Percentiles rank a stretch among this genome's conserved stretches.
Evolutionary conservation across 2,329 filamentous ascomycete genomes (phyloP).

Genomic region (Colletotrichum caudatum): DNA sequence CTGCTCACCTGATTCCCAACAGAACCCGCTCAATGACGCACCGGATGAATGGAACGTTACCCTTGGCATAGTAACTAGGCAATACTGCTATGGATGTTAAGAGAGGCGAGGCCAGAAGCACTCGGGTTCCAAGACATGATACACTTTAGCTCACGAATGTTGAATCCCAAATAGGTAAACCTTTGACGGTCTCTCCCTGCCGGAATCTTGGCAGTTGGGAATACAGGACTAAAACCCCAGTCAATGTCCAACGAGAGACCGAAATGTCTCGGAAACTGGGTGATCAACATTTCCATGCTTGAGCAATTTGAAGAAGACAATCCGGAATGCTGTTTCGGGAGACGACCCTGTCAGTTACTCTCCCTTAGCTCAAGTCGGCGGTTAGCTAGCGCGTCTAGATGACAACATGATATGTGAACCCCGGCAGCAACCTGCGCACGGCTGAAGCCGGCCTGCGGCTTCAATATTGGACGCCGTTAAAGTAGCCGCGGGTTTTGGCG

Average conservation of each 20-base stretch:
- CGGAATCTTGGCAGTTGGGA: not conserved
- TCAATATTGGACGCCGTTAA: not conserved
- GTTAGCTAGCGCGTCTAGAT: not conserved
- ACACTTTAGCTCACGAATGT: not conserved
- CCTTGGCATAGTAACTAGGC: not conserved
- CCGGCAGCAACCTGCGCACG: not conserved
- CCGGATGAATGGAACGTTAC: not conserved
- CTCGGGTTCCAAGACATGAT: not conserved
- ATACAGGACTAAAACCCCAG: not conserved
- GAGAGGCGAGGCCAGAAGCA: not conserved
- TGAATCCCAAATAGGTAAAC: not conserved
- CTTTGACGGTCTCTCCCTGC: not conserved
- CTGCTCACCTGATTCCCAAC: not conserved
- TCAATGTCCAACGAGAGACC: not conserved
- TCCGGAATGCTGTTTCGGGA: not conserved
- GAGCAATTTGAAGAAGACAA: not conserved
- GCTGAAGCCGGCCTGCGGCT: not conserved
- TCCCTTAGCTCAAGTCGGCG: not conserved
- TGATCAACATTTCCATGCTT: not conserved
- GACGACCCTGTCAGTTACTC: not conserved
- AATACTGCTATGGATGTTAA: no score
- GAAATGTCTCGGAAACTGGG: no score
- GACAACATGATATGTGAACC: not conserved
- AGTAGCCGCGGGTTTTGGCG: not conserved
- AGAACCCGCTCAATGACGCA: not conserved